Percentiles rank a stretch among this genome's conserved stretches.
Conservation (phyloP, 23 red algal genomes). For the Gracilariopsis chorda region DNA sequence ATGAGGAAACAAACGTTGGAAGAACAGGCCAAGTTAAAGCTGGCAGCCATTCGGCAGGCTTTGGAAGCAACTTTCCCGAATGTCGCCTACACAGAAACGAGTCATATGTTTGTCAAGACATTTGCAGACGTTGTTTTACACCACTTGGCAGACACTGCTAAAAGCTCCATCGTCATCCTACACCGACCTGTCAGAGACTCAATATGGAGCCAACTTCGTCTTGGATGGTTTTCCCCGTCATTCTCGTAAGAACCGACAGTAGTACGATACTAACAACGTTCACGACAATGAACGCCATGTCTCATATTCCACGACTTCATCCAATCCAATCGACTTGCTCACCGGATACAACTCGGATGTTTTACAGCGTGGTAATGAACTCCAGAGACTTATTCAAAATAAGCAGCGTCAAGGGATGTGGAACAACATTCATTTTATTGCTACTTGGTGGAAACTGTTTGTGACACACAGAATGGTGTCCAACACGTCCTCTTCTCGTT, state of each 20-base stretch:
- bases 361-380: slow-evolving; percentile 1
- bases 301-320: background rate
- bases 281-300: slow-evolving; percentile 30
- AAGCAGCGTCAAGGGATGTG: background rate
- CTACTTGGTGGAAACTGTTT: slow-evolving; percentile 13
- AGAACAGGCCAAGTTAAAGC: slow-evolving; percentile 12
- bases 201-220: slow-evolving; percentile 50
- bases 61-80: slow-evolving; percentile 32
- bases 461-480: background rate
- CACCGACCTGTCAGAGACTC: slow-evolving; percentile 31
- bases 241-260: slow-evolving; percentile 57
- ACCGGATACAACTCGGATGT: slow-evolving; percentile 59
- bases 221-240: slow-evolving; percentile 73
- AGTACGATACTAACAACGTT: slow-evolving; percentile 65
- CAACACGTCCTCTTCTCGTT: slow-evolving; percentile 14
- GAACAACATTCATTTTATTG: slow-evolving; percentile 18
- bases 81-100: slow-evolving; percentile 70
- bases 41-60: slow-evolving; percentile 50
- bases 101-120: slow-evolving; percentile 80
- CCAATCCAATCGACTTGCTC: slow-evolving; percentile 25
- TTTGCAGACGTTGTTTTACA: slow-evolving; percentile 70
- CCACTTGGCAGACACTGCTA: slow-evolving; percentile 41
- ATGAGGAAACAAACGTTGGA: slow-evolving; percentile 28
- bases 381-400: background rate
- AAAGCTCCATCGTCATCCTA: slow-evolving; percentile 61